phyloP scores from a whole-genome alignment of 2,329 filamentous ascomycete genomes.

The Calonectria pseudoturangicola region DNA sequence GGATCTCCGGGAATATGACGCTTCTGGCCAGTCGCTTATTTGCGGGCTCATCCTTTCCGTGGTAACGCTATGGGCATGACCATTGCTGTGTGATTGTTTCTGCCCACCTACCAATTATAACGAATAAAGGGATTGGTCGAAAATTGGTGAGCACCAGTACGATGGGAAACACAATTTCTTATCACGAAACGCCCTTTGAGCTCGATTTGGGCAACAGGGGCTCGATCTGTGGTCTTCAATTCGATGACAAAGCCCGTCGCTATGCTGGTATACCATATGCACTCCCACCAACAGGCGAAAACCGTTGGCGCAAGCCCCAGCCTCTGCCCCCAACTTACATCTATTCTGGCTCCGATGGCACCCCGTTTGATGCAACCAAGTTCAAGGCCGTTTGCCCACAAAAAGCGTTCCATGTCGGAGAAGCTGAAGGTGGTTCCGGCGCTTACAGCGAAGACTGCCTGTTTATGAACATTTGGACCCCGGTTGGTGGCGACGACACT shows the following conservation, averaged over 20 bases:
- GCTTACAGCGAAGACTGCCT: constrained; percentile 66
- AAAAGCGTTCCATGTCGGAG: constrained; percentile 55
- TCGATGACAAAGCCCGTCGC: constrained; percentile 57
- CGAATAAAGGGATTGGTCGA: neutral
- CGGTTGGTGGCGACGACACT: constrained; percentile 49
- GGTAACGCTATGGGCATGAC: neutral
- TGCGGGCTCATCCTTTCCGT: too few relatives aligned
- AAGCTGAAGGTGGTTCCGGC: constrained; percentile 52
- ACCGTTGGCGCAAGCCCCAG: constrained; percentile 62
- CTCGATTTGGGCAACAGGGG: constrained; percentile 49
- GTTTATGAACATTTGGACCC: constrained; percentile 68
- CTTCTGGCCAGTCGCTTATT: too few relatives aligned
- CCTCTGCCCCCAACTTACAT: constrained; percentile 55
- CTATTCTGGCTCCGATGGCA: constrained; percentile 52
- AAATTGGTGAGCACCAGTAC: neutral
- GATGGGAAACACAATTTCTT: constrained; percentile 43
- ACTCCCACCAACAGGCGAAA: constrained; percentile 59
- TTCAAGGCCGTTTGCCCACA: constrained; percentile 64
- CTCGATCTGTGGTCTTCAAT: constrained; percentile 57
- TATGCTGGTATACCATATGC: constrained; percentile 63
- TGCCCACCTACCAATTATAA: too few relatives aligned
- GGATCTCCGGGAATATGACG: neutral
- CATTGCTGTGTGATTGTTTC: too few relatives aligned
- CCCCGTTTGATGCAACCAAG: constrained; percentile 60
- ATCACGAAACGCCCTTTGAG: constrained; percentile 33